These are phyloP conservation scores for Colletotrichum lini DNA, from an alignment of 2,329 filamentous ascomycete species.

Conservation along the genomic window DNA sequence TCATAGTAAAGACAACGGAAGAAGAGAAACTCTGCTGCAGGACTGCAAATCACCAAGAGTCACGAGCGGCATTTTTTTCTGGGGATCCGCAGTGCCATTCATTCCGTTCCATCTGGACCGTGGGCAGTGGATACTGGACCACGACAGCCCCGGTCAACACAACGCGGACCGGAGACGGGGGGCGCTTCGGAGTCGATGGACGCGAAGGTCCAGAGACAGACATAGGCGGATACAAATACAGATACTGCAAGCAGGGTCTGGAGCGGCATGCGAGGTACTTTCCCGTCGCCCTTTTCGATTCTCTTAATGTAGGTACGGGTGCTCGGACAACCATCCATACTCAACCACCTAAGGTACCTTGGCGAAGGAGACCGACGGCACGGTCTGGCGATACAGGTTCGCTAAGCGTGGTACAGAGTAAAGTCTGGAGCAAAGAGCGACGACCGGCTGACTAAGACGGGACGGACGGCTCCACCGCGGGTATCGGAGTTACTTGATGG, in stretches of 20 bases:
- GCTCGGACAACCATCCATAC: neutral
- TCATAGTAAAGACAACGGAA: neutral
- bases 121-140: neutral
- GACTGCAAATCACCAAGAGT: neutral
- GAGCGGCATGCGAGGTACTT: neutral
- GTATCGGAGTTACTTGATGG: neutral
- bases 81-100: conserved; percentile 31
- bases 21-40: neutral
- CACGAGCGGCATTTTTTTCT: conserved; percentile 1
- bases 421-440: neutral
- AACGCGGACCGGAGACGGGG: neutral
- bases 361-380: too few species aligned
- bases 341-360: too few species aligned
- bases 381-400: too few species aligned
- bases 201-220: neutral
- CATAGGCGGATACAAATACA: neutral
- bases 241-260: conserved; percentile 8
- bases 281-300: neutral
- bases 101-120: neutral
- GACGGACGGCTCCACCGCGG: neutral
- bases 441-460: neutral
- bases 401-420: neutral
- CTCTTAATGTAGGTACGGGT: neutral
- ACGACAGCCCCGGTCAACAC: conserved; percentile 3
- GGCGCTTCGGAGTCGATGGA: too few species aligned